These are phyloP conservation scores for Phytopythium montanum DNA, from an alignment of 352 stramenopile species.

Conservation along the genomic window DNA sequence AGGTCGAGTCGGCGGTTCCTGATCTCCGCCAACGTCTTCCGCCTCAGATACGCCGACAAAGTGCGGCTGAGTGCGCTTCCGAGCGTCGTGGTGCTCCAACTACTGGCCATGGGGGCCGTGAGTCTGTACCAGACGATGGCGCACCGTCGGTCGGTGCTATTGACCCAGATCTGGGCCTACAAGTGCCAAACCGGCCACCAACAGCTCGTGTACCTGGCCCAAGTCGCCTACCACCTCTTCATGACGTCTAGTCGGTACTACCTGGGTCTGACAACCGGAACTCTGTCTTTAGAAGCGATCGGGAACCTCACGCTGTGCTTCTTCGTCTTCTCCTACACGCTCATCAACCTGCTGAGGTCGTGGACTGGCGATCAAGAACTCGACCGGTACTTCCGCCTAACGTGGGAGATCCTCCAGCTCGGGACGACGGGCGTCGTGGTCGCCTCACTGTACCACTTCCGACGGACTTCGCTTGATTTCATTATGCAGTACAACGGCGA, in stretches of 20 bases:
- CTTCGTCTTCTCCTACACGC: conserved; percentile 14
- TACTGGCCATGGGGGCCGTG: conserved; percentile 23
- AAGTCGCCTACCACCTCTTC: conserved; percentile 33
- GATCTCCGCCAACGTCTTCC: conserved; percentile 22
- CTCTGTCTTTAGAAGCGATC: conserved; percentile 11
- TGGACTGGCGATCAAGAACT: conserved; percentile 26
- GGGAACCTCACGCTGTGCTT: conserved; percentile 15
- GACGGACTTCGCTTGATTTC: conserved; percentile 24
- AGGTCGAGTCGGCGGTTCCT: conserved; percentile 4
- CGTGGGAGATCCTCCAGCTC: conserved; percentile 32
- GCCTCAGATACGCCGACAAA: conserved; percentile 23
- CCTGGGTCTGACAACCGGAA: conserved; percentile 14
- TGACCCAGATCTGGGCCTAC: conserved; percentile 37
- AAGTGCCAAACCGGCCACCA: conserved; percentile 31
- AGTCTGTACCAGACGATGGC: conserved; percentile 31
- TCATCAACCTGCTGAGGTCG: conserved; percentile 23
- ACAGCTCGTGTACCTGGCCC: conserved; percentile 30
- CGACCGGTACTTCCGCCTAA: conserved; percentile 28
- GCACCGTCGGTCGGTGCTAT: conserved; percentile 25
- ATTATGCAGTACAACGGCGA: conserved; percentile 25
- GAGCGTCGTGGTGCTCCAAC: conserved; percentile 21
- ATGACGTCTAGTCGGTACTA: conserved; percentile 28
- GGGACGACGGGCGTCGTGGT: conserved; percentile 23
- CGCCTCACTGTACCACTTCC: conserved; percentile 21
- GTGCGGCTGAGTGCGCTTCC: conserved; percentile 25